Evolutionary conservation across 192 early-diverging fungal genomes (phyloP).

Genomic region (Phlyctochytrium arcticum): DNA sequence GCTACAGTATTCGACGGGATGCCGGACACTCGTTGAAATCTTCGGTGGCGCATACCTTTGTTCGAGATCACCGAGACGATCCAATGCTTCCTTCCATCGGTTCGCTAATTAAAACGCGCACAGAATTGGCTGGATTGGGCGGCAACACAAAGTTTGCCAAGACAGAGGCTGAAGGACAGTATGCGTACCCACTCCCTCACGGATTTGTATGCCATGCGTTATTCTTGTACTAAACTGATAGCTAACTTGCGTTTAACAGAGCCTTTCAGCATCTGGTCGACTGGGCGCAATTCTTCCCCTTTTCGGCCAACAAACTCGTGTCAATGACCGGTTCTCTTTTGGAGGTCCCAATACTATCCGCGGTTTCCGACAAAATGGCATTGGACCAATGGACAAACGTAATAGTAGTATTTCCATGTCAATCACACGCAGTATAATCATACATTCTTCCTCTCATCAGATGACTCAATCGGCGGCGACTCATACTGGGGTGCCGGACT

Average conservation of each 20-base stretch:
- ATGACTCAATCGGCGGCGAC: constrained; percentile 87
- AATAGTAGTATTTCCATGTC: not conserved
- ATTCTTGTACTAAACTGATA: not conserved
- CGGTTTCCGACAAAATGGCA: constrained; percentile 82
- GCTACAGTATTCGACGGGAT: constrained; percentile 61
- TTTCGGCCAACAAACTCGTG: constrained; percentile 37
- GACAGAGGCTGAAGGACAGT: constrained; percentile 65
- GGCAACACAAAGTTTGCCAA: constrained; percentile 78
- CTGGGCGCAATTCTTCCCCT: constrained; percentile 68
- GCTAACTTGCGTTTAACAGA: not conserved
- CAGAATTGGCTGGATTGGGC: constrained; percentile 78
- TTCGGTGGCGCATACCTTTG: constrained; percentile 61
- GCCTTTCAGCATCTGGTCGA: constrained; percentile 38
- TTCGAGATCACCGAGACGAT: constrained; percentile 75
- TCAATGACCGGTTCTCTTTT: constrained; percentile 84
- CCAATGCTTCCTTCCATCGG: constrained; percentile 72
- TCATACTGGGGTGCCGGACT: constrained; percentile 73
- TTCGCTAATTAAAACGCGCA: constrained; percentile 25
- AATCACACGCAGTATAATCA: not conserved
- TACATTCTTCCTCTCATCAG: constrained; percentile 14
- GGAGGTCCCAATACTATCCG: constrained; percentile 84
- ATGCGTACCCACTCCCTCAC: constrained; percentile 45
- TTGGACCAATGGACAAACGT: constrained; percentile 81
- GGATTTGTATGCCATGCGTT: constrained; percentile 51
- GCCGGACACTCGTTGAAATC: constrained; percentile 86